Evolutionary conservation across 2,329 filamentous ascomycete genomes (phyloP).

Genomic region (Madurella mycetomatis): DNA sequence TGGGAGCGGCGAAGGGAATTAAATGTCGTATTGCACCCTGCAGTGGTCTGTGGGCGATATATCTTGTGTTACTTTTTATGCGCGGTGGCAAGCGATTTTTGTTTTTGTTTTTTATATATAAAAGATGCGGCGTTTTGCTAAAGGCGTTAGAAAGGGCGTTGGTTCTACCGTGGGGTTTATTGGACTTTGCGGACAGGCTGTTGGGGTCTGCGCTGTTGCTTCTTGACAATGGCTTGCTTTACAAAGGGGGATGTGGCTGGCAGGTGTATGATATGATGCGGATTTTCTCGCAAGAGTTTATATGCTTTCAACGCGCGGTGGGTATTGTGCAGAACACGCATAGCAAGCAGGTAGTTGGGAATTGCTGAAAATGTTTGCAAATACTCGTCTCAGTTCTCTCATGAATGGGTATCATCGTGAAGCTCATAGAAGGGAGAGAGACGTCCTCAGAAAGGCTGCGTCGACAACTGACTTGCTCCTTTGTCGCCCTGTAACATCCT

Average conservation of each 20-base stretch:
- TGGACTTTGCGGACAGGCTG: constrained; percentile 4
- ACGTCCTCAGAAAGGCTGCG: neutral
- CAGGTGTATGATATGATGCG: constrained; percentile 2
- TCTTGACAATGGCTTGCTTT: neutral
- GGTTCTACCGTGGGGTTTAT: neutral
- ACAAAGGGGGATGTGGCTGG: neutral
- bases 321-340: constrained; percentile 1
- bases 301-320: neutral
- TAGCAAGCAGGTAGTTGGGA: neutral
- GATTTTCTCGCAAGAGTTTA: neutral
- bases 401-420: too few relatives aligned
- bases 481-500: neutral
- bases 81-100: neutral
- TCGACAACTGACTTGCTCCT: neutral
- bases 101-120: neutral
- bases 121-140: too few relatives aligned
- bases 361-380: constrained; percentile 1
- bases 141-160: neutral
- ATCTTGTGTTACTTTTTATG: neutral
- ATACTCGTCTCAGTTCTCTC: too few relatives aligned
- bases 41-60: neutral
- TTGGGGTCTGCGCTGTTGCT: neutral
- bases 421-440: neutral
- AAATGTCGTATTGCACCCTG: neutral
- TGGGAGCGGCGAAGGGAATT: constrained; percentile 7